phyloP scores from a whole-genome alignment of 2,329 filamentous ascomycete genomes.

The Talaromyces piceae region DNA sequence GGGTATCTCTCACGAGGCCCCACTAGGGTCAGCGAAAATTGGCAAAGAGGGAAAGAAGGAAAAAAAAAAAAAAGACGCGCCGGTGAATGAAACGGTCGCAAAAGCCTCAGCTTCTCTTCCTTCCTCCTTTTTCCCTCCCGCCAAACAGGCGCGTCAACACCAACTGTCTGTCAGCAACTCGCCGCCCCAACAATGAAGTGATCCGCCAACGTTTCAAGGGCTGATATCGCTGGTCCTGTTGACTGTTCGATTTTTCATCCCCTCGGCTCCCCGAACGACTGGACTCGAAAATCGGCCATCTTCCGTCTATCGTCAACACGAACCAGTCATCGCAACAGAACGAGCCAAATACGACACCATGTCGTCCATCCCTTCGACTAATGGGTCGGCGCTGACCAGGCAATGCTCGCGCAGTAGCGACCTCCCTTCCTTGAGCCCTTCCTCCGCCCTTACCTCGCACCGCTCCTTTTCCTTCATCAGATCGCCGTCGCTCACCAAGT shows the following conservation, averaged over 20 bases:
- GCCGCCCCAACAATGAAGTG: background rate
- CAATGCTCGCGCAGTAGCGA: conserved; percentile 8
- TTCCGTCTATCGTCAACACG: background rate
- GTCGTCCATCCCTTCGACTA: background rate
- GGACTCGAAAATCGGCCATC: too few species aligned
- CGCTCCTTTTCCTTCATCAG: conserved; percentile 7
- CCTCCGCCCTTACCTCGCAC: conserved; percentile 7
- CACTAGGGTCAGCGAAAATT: conserved; percentile 2
- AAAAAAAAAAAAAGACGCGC: background rate
- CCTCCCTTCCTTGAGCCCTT: conserved; percentile 1
- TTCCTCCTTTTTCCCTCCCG: background rate
- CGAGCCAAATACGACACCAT: background rate
- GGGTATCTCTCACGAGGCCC: background rate
- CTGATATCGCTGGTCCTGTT: background rate
- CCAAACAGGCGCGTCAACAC: background rate
- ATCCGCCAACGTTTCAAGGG: background rate
- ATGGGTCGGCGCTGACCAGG: conserved; percentile 4
- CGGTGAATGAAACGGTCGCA: conserved; percentile 12
- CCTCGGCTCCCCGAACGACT: background rate
- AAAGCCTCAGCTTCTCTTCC: background rate
- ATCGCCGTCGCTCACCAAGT: conserved; percentile 4
- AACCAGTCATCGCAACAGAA: background rate
- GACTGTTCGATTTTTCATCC: background rate
- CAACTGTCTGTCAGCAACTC: background rate
- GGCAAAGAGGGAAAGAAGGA: too few species aligned